A percentile compares a stretch with the other conserved stretches of the same genome.
These are phyloP conservation scores for Alternaria solani DNA, from an alignment of 2,329 filamentous ascomycete species.

Conservation along the genomic window DNA sequence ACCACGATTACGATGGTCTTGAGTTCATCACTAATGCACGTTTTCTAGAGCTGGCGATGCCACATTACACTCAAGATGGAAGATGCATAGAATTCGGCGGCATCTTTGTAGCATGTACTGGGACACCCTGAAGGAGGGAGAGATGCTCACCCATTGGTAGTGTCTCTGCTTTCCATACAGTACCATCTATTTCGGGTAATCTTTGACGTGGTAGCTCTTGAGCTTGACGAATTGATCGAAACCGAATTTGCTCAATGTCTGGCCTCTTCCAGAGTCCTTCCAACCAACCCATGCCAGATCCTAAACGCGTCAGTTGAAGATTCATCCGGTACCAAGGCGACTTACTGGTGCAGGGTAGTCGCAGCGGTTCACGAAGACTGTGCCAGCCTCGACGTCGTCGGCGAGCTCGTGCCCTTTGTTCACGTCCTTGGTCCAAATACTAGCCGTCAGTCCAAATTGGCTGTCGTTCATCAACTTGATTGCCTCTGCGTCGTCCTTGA, in stretches of 20 bases:
- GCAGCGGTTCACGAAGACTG: constrained; percentile 93
- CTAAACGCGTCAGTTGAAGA: constrained; percentile 54
- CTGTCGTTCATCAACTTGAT: constrained; percentile 91
- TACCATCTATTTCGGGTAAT: constrained; percentile 66
- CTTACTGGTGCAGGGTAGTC: constrained; percentile 91
- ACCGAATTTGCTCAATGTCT: constrained; percentile 86
- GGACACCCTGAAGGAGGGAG: constrained; percentile 25
- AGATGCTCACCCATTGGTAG: constrained; percentile 14
- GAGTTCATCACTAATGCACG: not conserved
- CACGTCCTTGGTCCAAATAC: constrained; percentile 93
- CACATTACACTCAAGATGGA: not conserved
- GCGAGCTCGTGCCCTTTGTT: constrained; percentile 77
- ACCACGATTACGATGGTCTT: not conserved
- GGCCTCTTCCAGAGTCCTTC: constrained; percentile 95
- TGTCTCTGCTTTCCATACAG: constrained; percentile 20
- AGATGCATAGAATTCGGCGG: not conserved
- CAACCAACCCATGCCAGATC: constrained; percentile 96
- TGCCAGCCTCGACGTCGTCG: constrained; percentile 86
- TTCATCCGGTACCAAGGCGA: constrained; percentile 31
- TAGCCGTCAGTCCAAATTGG: constrained; percentile 93
- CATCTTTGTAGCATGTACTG: not conserved
- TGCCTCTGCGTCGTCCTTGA: constrained; percentile 81
- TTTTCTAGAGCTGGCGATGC: not conserved
- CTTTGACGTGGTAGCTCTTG: constrained; percentile 94
- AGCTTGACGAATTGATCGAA: constrained; percentile 97